Percentiles rank a stretch among this genome's conserved stretches.
These are phyloP conservation scores for Cytauxzoon felis DNA, from an alignment of 169 alveolate genomes.

Conservation along the genomic window DNA sequence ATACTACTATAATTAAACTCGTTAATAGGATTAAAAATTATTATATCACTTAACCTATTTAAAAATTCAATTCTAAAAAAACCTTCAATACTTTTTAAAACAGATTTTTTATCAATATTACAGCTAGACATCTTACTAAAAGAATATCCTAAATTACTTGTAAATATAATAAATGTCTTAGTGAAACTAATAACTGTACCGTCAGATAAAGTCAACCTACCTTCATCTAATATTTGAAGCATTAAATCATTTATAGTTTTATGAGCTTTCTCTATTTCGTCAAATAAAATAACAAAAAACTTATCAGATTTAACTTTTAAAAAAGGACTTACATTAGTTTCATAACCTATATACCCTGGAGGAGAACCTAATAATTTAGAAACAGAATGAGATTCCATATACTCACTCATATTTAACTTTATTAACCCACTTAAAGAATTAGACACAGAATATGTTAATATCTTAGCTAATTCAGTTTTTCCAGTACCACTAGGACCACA, in stretches of 20 bases:
- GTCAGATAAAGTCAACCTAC: slow-evolving; percentile 75
- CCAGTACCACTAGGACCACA: slow-evolving; percentile 88
- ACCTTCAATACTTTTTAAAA: not conserved
- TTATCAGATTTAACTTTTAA: too few species aligned
- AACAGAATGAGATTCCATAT: slow-evolving; percentile 85
- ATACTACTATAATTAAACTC: not conserved
- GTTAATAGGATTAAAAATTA: slow-evolving; percentile 14
- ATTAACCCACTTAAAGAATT: slow-evolving; percentile 72
- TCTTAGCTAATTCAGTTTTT: slow-evolving; percentile 84
- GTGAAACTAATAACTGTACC: slow-evolving; percentile 76
- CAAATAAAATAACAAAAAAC: slow-evolving; percentile 82
- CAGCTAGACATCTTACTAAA: not conserved
- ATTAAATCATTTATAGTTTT: slow-evolving; percentile 77
- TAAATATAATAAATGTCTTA: slow-evolving; percentile 72
- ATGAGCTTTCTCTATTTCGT: slow-evolving; percentile 87
- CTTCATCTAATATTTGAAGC: slow-evolving; percentile 73
- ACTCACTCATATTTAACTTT: slow-evolving; percentile 85
- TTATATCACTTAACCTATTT: slow-evolving; percentile 23
- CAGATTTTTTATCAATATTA: not conserved
- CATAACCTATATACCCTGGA: slow-evolving; percentile 87
- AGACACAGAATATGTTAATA: slow-evolving; percentile 80
- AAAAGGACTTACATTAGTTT: too few species aligned
- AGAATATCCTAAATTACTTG: slow-evolving; percentile 72
- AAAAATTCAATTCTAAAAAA: slow-evolving; percentile 25
- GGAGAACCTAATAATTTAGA: slow-evolving; percentile 85